Evolutionary conservation across 768 basidiomycete genomes (phyloP).

Genomic region (Asterophora lycoperdoides): DNA sequence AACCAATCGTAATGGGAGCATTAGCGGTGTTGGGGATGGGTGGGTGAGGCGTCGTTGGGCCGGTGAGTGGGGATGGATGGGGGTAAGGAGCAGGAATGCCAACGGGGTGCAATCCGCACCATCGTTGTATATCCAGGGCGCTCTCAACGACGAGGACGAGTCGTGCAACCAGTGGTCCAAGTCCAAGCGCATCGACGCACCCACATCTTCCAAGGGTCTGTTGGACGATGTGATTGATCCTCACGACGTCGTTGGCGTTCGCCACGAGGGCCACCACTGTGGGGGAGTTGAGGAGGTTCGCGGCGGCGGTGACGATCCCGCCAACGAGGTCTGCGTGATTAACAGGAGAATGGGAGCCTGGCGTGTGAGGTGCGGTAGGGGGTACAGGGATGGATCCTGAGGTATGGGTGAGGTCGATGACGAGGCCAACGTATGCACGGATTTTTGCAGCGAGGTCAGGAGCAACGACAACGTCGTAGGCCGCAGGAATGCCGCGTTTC

Average conservation of each 20-base stretch:
- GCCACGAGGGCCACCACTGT: conserved; percentile 16
- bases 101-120: conserved; percentile 13
- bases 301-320: conserved; percentile 17
- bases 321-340: conserved; percentile 17
- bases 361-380: not conserved
- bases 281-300: conserved; percentile 19
- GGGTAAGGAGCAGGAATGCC: conserved; percentile 2
- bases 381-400: conserved; percentile 3
- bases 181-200: conserved; percentile 19
- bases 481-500: conserved; percentile 3
- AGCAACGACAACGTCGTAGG: conserved; percentile 11
- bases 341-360: conserved; percentile 6
- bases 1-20: conserved; percentile 7
- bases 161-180: conserved; percentile 12
- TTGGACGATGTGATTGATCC: conserved; percentile 16
- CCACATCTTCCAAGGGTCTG: conserved; percentile 18
- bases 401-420: conserved; percentile 16
- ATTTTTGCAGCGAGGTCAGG: conserved; percentile 17
- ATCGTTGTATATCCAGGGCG: conserved; percentile 11
- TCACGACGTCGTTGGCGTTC: conserved; percentile 19
- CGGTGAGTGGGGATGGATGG: not conserved
- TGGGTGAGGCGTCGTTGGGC: not conserved
- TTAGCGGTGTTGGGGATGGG: conserved; percentile 4
- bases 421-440: conserved; percentile 16
- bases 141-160: conserved; percentile 17